Evolutionary conservation across 2,329 filamentous ascomycete genomes (phyloP).

Genomic region (Sarocladium strictum): DNA sequence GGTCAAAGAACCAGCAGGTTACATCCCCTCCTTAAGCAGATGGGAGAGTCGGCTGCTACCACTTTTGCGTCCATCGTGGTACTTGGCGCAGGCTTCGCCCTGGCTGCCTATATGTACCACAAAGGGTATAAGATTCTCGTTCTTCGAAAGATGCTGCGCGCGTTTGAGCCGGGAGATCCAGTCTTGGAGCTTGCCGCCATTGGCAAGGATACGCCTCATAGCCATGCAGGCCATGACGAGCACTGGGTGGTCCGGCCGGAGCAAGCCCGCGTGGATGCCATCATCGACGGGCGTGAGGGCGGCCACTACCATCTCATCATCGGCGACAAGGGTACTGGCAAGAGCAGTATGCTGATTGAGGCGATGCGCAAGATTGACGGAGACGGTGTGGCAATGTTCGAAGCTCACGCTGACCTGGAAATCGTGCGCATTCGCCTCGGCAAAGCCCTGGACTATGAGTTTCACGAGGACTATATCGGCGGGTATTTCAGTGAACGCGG

Average conservation of each 20-base stretch:
- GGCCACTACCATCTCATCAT: constrained; percentile 91
- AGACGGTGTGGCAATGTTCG: constrained; percentile 88
- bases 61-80: constrained; percentile 71
- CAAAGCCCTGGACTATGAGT: constrained; percentile 93
- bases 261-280: constrained; percentile 74
- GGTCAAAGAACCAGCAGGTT: constrained; percentile 20
- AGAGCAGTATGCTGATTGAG: constrained; percentile 92
- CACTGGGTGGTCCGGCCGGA: constrained; percentile 78
- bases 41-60: constrained; percentile 69
- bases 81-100: constrained; percentile 56
- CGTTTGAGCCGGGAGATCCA: constrained; percentile 87
- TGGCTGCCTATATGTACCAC: constrained; percentile 73
- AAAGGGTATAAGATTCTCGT: constrained; percentile 84
- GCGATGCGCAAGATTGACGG: constrained; percentile 91
- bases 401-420: constrained; percentile 90
- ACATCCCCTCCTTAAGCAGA: constrained; percentile 45
- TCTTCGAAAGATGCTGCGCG: constrained; percentile 85
- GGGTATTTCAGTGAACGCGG: constrained; percentile 92
- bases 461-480: constrained; percentile 95
- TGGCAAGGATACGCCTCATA: constrained; percentile 47
- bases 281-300: constrained; percentile 63
- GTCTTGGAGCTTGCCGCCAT: constrained; percentile 74
- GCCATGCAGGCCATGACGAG: constrained; percentile 31
- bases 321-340: constrained; percentile 93
- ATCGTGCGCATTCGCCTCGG: constrained; percentile 91